Evolutionary conservation across 1,139 yeast species (phyloP), one percentile per base, ranked within the genome.

Genomic region (Blastobotrys indianensis): DNA sequence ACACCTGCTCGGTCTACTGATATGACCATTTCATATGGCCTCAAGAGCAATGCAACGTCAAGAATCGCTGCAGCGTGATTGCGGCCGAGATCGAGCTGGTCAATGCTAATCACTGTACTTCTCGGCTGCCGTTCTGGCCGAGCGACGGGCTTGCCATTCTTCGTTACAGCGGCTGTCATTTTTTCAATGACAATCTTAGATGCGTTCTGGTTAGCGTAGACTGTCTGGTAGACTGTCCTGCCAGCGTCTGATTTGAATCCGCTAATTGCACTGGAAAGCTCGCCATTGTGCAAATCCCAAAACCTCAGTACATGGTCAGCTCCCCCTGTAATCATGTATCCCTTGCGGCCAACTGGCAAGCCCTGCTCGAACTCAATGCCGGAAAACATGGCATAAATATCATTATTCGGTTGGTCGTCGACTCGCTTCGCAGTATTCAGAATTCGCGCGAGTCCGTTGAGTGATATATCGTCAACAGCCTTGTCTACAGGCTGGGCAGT

Each of bases 1-100:
- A 67, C 67, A 0, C 94, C 94, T 39, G 75, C 68, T 42, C 85
- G 62, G 55, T 83, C 92, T 2, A 70, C 85, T 1, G 83, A 70
- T 1, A 84, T 66, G 5, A 83, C 61, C 80, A 83, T 74, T 40
- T 75, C 77, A 53, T 72, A 79, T 0, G 92, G 90, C 13, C 63
- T 62, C 9, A 66, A 56, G 15, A 78, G 52, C 13, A 75, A 54
- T 0, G 72, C 74, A 10, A 82, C 62, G 37, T 70, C 82, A 2
- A 72, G 73, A 29, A 83, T 68, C 2, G 67, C 57, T 51, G 81
- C 85, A 39, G 66, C 71, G 44, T 76, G 80, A 40, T 64, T 64
- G 42, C 65, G 64, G 35, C 72, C 62, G 36, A 62, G 45, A 34
- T 62, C 65, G 29, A 62, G 66, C 46, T 68, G 75, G 32, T 64